Conservation (phyloP, 345 rosid genomes). For the Euphorbia tirucalli region DNA sequence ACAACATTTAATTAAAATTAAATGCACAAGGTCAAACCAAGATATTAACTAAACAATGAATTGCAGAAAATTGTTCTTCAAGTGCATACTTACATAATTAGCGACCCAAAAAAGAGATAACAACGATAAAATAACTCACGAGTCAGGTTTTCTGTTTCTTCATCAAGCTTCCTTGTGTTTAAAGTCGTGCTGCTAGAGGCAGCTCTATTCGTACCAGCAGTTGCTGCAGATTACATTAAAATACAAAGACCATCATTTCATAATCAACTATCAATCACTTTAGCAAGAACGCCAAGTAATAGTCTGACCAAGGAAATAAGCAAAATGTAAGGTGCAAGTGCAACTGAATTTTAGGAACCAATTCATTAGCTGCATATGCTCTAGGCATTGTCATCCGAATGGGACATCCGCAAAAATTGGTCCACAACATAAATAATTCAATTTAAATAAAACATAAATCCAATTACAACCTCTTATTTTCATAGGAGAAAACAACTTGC, state of each 20-base stretch:
- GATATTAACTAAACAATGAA: not conserved
- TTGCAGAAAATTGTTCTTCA: not conserved
- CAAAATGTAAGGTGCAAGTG: not conserved
- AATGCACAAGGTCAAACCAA: not conserved
- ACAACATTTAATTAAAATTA: too few species aligned
- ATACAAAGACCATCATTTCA: not conserved
- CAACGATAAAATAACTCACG: constrained; percentile 47
- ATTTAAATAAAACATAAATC: too few species aligned
- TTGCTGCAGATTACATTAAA: constrained; percentile 39
- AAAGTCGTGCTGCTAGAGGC: constrained; percentile 88
- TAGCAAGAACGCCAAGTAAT: not conserved
- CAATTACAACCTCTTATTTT: not conserved
- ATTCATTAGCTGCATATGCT: not conserved
- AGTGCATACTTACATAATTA: not conserved
- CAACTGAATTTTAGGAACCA: not conserved
- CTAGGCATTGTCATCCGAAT: not conserved
- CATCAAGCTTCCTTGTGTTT: constrained; percentile 93
- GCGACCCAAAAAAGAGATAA: not conserved
- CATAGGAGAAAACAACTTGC: not conserved
- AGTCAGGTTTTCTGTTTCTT: constrained; percentile 86
- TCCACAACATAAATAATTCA: too few species aligned
- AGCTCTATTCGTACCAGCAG: constrained; percentile 86
- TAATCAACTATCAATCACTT: not conserved
- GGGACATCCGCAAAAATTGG: too few species aligned
- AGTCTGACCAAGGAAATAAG: not conserved